Conservation (phyloP, 768 basidiomycete species). For the Lactifluus echinatus region DNA sequence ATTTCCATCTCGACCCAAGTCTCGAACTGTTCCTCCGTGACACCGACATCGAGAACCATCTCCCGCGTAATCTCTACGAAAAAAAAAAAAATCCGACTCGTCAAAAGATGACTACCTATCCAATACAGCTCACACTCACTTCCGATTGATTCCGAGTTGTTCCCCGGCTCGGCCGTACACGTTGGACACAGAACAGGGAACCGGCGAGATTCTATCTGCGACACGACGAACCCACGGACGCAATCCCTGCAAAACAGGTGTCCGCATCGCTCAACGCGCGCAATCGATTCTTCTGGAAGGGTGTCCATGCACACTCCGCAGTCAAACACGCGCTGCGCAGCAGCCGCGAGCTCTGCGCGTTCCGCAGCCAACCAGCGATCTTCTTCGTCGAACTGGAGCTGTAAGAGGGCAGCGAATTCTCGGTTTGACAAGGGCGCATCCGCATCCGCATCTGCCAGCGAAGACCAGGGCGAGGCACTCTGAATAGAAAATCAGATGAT, state of each 20-base stretch:
- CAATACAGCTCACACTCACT: constrained; percentile 23
- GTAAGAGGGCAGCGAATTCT: constrained; percentile 3
- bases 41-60: constrained; percentile 37
- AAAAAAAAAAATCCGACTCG: background rate
- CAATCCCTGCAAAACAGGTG: constrained; percentile 52
- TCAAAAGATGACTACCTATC: background rate
- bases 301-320: constrained; percentile 53
- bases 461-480: background rate
- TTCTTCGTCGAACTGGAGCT: constrained; percentile 13
- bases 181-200: constrained; percentile 56
- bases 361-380: constrained; percentile 2
- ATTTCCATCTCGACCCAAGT: constrained; percentile 43
- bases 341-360: background rate
- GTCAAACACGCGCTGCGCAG: constrained; percentile 28
- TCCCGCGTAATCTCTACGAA: constrained; percentile 7
- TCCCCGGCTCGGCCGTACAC: constrained; percentile 33
- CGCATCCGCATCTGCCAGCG: background rate
- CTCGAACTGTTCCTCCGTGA: constrained; percentile 34
- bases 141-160: constrained; percentile 22
- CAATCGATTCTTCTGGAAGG: constrained; percentile 34
- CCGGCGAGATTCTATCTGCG: constrained; percentile 42
- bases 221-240: constrained; percentile 34
- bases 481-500: background rate
- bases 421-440: background rate
- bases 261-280: constrained; percentile 36